Conservation (phyloP, 208 protist species). For the Trypanosoma cruzi region DNA sequence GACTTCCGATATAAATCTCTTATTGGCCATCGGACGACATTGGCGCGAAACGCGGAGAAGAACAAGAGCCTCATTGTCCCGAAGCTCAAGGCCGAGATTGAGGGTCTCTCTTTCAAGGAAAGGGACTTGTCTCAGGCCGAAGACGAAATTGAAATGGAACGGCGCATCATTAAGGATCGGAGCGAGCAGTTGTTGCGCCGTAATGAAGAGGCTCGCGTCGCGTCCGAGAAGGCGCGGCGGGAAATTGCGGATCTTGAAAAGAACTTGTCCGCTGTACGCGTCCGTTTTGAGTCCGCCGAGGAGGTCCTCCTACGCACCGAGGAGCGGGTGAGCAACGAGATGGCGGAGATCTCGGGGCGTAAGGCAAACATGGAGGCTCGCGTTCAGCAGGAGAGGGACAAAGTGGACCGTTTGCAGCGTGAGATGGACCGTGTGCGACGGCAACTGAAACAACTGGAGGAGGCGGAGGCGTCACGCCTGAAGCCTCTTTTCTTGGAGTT, state of each 20-base stretch:
- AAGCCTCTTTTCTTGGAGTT: constrained; percentile 62
- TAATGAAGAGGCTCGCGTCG: constrained; percentile 81
- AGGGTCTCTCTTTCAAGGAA: constrained; percentile 73
- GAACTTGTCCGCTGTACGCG: constrained; percentile 35
- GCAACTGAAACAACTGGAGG: constrained; percentile 79
- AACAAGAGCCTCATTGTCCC: constrained; percentile 81
- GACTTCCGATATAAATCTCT: constrained; percentile 92
- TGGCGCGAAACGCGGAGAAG: constrained; percentile 62
- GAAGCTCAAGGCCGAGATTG: constrained; percentile 78
- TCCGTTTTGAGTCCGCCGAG: constrained; percentile 55
- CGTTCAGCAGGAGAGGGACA: constrained; percentile 85
- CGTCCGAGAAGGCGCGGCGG: constrained; percentile 74
- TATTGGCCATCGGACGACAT: constrained; percentile 55
- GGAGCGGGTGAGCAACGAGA: constrained; percentile 62
- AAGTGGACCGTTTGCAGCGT: constrained; percentile 53
- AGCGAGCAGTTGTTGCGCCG: constrained; percentile 83
- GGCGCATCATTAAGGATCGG: constrained; percentile 83
- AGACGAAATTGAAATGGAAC: constrained; percentile 87
- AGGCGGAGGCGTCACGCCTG: constrained; percentile 64
- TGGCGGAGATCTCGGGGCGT: constrained; percentile 54
- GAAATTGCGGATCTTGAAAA: constrained; percentile 79
- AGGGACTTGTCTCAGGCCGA: constrained; percentile 78
- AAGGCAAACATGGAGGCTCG: constrained; percentile 71
- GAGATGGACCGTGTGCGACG: constrained; percentile 82
- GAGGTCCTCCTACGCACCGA: constrained; percentile 55